Evolutionary conservation across 2,329 filamentous ascomycete genomes (phyloP), one percentile per base, ranked within the genome.

Genomic region (Pseudogymnoascus sp.): DNA sequence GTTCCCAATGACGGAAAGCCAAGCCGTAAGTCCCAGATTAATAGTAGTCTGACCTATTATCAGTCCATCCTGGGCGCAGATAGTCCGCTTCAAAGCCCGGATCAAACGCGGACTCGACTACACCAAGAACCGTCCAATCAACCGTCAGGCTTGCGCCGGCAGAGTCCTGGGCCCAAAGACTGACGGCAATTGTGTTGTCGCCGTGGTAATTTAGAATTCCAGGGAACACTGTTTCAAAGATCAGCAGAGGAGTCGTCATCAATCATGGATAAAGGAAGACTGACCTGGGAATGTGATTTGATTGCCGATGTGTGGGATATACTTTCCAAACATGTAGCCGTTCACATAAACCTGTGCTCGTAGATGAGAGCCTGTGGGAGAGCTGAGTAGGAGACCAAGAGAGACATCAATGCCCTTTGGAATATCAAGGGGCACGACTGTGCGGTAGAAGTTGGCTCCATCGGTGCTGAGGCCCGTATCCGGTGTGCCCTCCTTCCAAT

Each of bases 261-360:
- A 21, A 52, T 13, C 3, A 25, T 5, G 27, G 13, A 27, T 48
- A n/a, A 37, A 27, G 9, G 31, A 25, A 15, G 0, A 64, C 65
- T 55, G 42, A 66, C 67, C 67, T 0, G 84, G 84, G 67, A 84
- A 87, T 13, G 78, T 74, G 13, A 80, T 75, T 72, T 87, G 84
- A 55, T 85, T 81, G 0, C 85, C 85, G 39, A 87, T 83, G 59
- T 81, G 78, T 0, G 84, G 82, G 63, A 82, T 80, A 67, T 80
- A 87, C 6, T 82, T 78, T 1, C 81, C 84, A 65, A 84, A 87
- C 68, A 86, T 83, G 67, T 86, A 87, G 0, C 84, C 84, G 61
- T 87, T 87, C n/a, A 87, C 78, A 61, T 83, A 87, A 2, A 87
- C 69, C 66, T 84, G 78, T 0, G 79, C 80, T 9, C 84, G 77